Evolutionary conservation across 176 grass and related monocot species (phyloP).

Genomic region (Metroxylon sagu): DNA sequence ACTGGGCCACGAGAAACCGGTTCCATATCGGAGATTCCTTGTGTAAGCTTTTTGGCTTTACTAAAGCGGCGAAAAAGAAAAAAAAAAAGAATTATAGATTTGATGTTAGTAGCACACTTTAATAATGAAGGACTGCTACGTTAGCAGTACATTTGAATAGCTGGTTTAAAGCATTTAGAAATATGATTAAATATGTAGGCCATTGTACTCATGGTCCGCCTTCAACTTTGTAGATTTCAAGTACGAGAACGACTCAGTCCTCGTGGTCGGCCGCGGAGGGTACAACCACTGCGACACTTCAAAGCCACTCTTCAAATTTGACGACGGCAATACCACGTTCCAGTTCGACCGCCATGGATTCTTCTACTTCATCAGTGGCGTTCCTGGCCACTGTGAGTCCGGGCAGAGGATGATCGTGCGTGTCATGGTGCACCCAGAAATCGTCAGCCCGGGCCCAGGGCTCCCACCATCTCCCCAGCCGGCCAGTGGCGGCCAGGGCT

Average conservation of each 20-base stretch:
- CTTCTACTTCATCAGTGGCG: background rate
- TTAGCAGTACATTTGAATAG: no score
- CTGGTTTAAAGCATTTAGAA: no score
- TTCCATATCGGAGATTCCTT: constrained; percentile 24
- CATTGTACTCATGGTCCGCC: no score
- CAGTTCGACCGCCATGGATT: background rate
- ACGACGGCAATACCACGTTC: background rate
- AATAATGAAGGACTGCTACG: no score
- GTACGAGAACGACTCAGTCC: background rate
- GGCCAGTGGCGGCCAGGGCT: background rate
- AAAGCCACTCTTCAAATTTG: background rate
- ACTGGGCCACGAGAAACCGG: constrained; percentile 61
- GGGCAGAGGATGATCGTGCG: background rate
- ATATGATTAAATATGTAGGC: no score
- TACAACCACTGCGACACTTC: background rate
- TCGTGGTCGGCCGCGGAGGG: background rate
- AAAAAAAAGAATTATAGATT: no score
- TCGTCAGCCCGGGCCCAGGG: background rate
- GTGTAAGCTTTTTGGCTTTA: background rate
- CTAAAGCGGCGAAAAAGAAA: no score
- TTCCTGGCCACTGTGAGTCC: background rate
- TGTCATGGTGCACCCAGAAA: background rate
- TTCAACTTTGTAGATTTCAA: background rate
- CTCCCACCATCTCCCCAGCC: background rate
- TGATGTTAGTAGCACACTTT: no score